Base-by-base conservation (phyloP, 1,284 basidiomycete species). In the Ceratobasidium sp. region DNA sequence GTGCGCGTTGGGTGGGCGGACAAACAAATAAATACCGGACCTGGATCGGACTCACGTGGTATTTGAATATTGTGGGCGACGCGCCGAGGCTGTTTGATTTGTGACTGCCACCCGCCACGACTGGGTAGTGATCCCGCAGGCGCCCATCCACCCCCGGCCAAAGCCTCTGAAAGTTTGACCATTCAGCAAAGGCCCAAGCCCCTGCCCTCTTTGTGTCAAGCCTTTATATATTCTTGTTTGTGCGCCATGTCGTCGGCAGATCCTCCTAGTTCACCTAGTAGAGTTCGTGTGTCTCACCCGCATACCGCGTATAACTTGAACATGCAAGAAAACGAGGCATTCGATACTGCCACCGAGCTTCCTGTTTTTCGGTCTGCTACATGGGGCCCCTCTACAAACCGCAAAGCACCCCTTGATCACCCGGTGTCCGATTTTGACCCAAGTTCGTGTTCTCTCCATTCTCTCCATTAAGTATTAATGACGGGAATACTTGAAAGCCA, bases 261-360 rank as follows among this genome's bases (percentile, higher is more conserved):
- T 29, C 54, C 54, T 59, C 54, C 69, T 22, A 43, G 25, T 4
- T 46, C 57, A 29, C 54, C 70, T 49, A 57, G 70, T 57, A 56
- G 44, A 15, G 7, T 73, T 6, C 70, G 57, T 17, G 70, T 73
- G 15, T 32, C 57, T 37, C 70, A 73, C 40, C 70, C 70, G 19
- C 70, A 73, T 40, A 62, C 37, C 29, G 22, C 46, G 6, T 25
- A n/a, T 29, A 68, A 40, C 29, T 9, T 49, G 6, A 52, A 51
- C 44, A 73, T 73, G 70, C 70, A 37, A 34, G 59, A 73, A 8
- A 57, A 62, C 13, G 59, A 62, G n/a, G 44, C 13, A 17, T 44
- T 62, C 11, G 70, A 73, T 40, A n/a, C 44, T 51, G 44, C 62
- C 37, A 11, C 54, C 3, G 70, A 62, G 46, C 54, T 68, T 56